phyloP scores from a whole-genome alignment of 495 filamentous ascomycete genomes.

The Neurospora intermedia region DNA sequence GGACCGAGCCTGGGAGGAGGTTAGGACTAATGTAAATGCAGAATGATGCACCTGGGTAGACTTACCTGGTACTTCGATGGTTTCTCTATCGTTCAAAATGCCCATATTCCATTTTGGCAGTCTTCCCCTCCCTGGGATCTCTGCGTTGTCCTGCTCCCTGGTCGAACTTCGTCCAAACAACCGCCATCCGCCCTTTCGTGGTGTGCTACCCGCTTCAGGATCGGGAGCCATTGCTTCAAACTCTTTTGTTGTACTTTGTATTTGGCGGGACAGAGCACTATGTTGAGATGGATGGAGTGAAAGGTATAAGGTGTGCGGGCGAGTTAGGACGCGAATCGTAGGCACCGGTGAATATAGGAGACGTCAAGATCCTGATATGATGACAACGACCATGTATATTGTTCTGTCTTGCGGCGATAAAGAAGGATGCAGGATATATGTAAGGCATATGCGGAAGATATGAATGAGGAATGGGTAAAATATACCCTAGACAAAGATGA shows the following conservation, averaged over 20 bases:
- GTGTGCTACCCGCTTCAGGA: not conserved
- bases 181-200: conserved; percentile 8
- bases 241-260: not conserved
- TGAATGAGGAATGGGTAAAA: not conserved
- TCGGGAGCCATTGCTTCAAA: not conserved
- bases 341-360: not conserved
- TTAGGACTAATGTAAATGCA: not conserved
- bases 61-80: conserved; percentile 86
- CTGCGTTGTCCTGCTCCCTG: not conserved
- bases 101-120: conserved; percentile 60
- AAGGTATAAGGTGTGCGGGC: not conserved
- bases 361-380: not conserved
- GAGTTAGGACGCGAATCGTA: not conserved
- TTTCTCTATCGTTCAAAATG: conserved; percentile 70
- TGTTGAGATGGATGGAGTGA: not conserved
- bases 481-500: not conserved
- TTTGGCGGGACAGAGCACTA: not conserved
- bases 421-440: not conserved
- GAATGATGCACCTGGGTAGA: conserved; percentile 1
- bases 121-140: conserved; percentile 2
- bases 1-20: conserved; percentile 56
- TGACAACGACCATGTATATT: not conserved
- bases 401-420: not conserved
- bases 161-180: conserved; percentile 7
- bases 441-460: not conserved